Percentiles rank a stretch among this genome's conserved stretches.
Evolutionary conservation across 73 alveolate genomes (phyloP).

Genomic region (Breviolum minutum): DNA sequence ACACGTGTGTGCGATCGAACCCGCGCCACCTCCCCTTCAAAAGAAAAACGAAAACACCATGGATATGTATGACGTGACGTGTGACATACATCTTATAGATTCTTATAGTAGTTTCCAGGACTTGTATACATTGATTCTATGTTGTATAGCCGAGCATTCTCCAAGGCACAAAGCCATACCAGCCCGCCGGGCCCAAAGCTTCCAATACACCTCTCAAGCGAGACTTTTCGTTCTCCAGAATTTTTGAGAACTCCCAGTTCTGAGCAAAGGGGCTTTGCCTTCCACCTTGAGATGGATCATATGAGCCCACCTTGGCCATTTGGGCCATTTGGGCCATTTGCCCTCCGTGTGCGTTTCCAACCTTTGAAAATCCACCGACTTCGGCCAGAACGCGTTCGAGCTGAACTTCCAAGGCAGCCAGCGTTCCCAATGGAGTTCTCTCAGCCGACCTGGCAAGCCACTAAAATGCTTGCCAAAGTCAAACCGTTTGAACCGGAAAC

Average conservation of each 20-base stretch:
- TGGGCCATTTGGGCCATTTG: neutral
- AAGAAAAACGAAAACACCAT: no score
- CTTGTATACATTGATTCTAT: no score
- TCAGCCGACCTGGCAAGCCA: slow-evolving; percentile 11
- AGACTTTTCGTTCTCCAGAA: slow-evolving; percentile 36
- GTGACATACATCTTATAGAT: no score
- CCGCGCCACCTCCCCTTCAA: no score
- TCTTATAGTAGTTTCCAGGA: no score
- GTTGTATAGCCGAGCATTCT: no score
- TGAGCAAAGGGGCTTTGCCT: neutral
- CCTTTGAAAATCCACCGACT: neutral
- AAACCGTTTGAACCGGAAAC: no score
- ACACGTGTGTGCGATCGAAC: no score
- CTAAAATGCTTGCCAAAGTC: neutral
- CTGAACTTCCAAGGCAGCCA: slow-evolving; percentile 26
- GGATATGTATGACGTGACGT: no score
- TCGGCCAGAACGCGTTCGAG: neutral
- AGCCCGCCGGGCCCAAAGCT: slow-evolving; percentile 76
- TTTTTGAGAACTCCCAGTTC: slow-evolving; percentile 42
- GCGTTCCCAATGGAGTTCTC: neutral
- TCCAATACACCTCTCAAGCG: slow-evolving; percentile 79
- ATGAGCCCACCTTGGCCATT: neutral
- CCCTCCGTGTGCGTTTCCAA: no score
- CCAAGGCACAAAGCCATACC: slow-evolving; percentile 52
- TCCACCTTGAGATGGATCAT: no score